phyloP scores from a whole-genome alignment of 768 basidiomycete genomes.

The Dentipellis fragilis region DNA sequence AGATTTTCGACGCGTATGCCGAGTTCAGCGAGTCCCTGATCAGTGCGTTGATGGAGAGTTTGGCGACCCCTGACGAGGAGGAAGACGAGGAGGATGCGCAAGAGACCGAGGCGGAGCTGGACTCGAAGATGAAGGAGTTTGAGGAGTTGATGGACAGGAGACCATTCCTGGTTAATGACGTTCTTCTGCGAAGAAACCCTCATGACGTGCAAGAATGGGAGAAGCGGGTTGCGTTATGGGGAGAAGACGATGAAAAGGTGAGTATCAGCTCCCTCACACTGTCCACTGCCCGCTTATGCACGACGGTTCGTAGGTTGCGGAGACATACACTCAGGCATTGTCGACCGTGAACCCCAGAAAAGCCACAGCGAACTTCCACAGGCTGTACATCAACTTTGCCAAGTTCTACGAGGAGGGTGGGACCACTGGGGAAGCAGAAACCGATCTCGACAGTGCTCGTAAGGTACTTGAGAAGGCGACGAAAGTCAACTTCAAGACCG shows the following conservation, averaged over 20 bases:
- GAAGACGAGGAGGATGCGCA: constrained; percentile 70
- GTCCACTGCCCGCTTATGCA: neutral
- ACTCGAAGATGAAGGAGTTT: constrained; percentile 82
- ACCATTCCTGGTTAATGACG: constrained; percentile 95
- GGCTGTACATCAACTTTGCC: constrained; percentile 90
- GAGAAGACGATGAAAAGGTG: constrained; percentile 89
- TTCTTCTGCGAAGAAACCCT: constrained; percentile 84
- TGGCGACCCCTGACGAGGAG: constrained; percentile 70
- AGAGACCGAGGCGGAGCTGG: constrained; percentile 77
- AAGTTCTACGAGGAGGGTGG: constrained; percentile 98
- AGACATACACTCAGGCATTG: constrained; percentile 85
- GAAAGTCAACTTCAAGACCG: constrained; percentile 86
- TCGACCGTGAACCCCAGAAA: constrained; percentile 82
- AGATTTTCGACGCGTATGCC: constrained; percentile 94
- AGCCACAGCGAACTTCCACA: constrained; percentile 84
- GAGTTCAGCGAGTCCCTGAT: constrained; percentile 90
- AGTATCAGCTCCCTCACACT: constrained; percentile 2
- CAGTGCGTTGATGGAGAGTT: constrained; percentile 76
- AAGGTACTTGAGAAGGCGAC: constrained; percentile 92
- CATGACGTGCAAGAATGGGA: constrained; percentile 99
- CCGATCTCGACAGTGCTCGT: constrained; percentile 75
- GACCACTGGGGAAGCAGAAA: constrained; percentile 63
- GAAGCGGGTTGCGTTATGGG: constrained; percentile 89
- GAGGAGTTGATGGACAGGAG: constrained; percentile 91
- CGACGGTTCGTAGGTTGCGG: constrained; percentile 54